These are phyloP conservation scores for Mycosarcoma maydis DNA, from an alignment of 1,284 basidiomycete species.

Conservation along the genomic window DNA sequence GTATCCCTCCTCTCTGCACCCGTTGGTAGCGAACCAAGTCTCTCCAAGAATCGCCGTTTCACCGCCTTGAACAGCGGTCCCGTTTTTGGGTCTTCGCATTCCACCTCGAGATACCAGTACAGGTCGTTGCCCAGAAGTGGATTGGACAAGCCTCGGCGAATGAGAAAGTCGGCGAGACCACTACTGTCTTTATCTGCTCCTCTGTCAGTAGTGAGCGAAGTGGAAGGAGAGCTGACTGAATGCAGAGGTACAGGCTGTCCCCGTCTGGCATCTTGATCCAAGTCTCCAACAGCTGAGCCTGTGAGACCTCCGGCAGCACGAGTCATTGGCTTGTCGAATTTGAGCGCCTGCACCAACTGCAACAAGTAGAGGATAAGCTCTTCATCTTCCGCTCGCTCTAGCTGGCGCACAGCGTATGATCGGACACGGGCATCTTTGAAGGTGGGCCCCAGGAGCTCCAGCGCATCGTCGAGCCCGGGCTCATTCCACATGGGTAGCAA, in stretches of 20 bases:
- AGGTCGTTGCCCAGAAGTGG: slow-evolving; percentile 86
- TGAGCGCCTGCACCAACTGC: slow-evolving; percentile 96
- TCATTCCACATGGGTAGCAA: slow-evolving; percentile 96
- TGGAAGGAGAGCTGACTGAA: slow-evolving; percentile 15
- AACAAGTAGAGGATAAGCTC: slow-evolving; percentile 91
- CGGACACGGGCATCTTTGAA: slow-evolving; percentile 91
- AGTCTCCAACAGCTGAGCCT: slow-evolving; percentile 21
- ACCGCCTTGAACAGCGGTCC: slow-evolving; percentile 93
- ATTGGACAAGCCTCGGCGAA: slow-evolving; percentile 83
- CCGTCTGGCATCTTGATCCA: slow-evolving; percentile 14
- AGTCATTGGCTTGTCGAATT: slow-evolving; percentile 68
- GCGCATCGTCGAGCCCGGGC: slow-evolving; percentile 93
- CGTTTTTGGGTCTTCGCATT: slow-evolving; percentile 77
- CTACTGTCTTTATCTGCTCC: slow-evolving; percentile 13
- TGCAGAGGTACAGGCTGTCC: slow-evolving; percentile 10
- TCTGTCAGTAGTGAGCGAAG: slow-evolving; percentile 13
- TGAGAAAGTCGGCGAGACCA: slow-evolving; percentile 74
- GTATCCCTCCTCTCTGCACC: slow-evolving; percentile 22
- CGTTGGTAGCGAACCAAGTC: slow-evolving; percentile 9
- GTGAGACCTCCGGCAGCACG: slow-evolving; percentile 11
- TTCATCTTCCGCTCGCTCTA: slow-evolving; percentile 94
- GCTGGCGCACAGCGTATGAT: slow-evolving; percentile 90
- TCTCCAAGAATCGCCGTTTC: slow-evolving; percentile 85
- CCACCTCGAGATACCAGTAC: slow-evolving; percentile 98
- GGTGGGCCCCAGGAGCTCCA: slow-evolving; percentile 87